Base-by-base conservation (phyloP, 2,329 filamentous ascomycete genomes). In the Fusarium continuum region DNA sequence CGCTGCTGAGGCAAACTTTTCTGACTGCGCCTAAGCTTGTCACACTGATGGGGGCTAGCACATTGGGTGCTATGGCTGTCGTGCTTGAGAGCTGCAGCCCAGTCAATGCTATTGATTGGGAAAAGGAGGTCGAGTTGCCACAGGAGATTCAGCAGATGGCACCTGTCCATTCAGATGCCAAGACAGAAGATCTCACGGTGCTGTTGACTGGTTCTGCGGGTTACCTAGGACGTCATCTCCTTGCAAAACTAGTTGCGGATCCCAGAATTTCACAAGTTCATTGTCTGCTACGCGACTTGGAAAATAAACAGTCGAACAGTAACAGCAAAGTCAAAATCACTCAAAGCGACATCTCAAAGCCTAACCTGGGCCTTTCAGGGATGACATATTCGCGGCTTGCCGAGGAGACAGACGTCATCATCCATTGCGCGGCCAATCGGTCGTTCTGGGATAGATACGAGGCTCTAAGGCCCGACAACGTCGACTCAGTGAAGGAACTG, bases 121-220 rank as follows among this genome's bases (percentile, higher is more conserved):
- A 19, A 1, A 6, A 8, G 1, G 35, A 49, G 19, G 41, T 20
- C 3, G 14, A n/a, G 1, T 34, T 47, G 1, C 23, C 44, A 4
- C 8, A 28, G 3, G 16, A 28, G 0, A 31, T 47, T 5, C 16
- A 0, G 2, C 2, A 0, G 4, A 0, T 10, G 5, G 0, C 2
- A 14, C 1, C 5, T 1, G 4, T 38, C 3, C 22, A 4, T 1
- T 14, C 29, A 2, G 29, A 34, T 2, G 25, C 1, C 10, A 46
- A 25, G 43, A 7, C 3, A 0, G 22, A 4, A 3, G 25, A 20
- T 2, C 19, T 39, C 10, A 39, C 22, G 0, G 34, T 48, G 0
- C 23, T 39, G 0, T 7, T 48, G 0, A 48, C 45, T 6, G 45
- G 45, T 0, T 36, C 45, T 0, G 2, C 17, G 5, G 45, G 45